Percentiles rank a stretch among this genome's conserved stretches.
These are phyloP conservation scores for Penicillium bialowiezense DNA, from an alignment of 495 filamentous ascomycete species.

Conservation along the genomic window DNA sequence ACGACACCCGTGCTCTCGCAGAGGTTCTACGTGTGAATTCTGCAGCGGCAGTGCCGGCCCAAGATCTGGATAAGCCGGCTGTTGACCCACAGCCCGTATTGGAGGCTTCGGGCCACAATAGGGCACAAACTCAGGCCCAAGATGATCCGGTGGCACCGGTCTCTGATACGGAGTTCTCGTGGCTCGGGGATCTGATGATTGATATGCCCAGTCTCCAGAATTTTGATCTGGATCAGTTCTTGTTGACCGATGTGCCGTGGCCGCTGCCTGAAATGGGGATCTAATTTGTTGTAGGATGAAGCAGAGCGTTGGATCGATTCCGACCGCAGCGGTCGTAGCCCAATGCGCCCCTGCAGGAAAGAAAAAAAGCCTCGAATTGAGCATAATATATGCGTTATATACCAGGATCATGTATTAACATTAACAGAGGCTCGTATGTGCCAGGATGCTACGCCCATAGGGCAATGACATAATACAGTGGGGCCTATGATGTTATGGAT, in stretches of 20 bases:
- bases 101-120: not conserved
- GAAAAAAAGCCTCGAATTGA: too few relatives aligned
- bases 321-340: too few relatives aligned
- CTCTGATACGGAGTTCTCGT: constrained; percentile 34
- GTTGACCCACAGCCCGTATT: not conserved
- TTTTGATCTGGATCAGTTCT: constrained; percentile 43
- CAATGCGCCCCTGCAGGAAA: too few relatives aligned
- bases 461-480: not conserved
- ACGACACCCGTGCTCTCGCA: constrained; percentile 35
- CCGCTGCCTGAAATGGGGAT: constrained; percentile 32
- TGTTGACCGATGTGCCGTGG: constrained; percentile 31
- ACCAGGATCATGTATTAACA: too few relatives aligned
- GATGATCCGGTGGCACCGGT: constrained; percentile 8
- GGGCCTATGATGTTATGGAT: constrained; percentile 3
- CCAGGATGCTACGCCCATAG: too few relatives aligned
- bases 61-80: not conserved
- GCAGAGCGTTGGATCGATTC: not conserved
- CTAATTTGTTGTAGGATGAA: constrained; percentile 4
- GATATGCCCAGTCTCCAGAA: constrained; percentile 46
- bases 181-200: constrained; percentile 44
- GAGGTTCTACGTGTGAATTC: constrained; percentile 36
- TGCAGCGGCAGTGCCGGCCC: constrained; percentile 16
- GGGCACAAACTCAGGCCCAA: not conserved
- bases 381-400: too few relatives aligned
- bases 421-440: too few relatives aligned